A percentile compares a stretch with the other conserved stretches of the same genome.
Evolutionary conservation across 495 filamentous ascomycete species (phyloP).

Genomic region (Pyrenopolyporus hunteri): DNA sequence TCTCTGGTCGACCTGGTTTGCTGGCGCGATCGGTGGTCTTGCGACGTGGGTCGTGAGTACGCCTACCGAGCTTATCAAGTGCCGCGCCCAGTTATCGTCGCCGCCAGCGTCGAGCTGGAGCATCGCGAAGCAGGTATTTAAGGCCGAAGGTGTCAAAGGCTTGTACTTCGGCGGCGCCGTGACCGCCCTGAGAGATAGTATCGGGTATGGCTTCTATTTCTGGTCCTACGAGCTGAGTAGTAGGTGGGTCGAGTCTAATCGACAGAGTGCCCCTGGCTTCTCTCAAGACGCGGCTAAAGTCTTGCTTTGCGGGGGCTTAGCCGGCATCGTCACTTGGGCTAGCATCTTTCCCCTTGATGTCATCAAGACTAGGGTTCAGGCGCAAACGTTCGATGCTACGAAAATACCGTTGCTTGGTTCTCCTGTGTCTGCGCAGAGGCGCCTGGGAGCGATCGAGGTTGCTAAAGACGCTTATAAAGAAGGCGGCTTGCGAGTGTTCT

Average conservation of each 20-base stretch:
- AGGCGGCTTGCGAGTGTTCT: constrained; percentile 74
- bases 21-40: constrained; percentile 77
- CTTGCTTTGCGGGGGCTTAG: constrained; percentile 81
- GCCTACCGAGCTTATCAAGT: constrained; percentile 88
- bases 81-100: constrained; percentile 69
- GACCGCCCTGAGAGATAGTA: constrained; percentile 78
- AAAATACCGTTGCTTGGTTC: constrained; percentile 43
- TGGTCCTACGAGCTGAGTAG: constrained; percentile 82
- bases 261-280: constrained; percentile 31
- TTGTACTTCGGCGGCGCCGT: constrained; percentile 79
- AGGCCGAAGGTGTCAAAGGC: constrained; percentile 67
- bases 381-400: constrained; percentile 51
- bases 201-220: constrained; percentile 95
- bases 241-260: constrained; percentile 51
- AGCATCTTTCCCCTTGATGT: constrained; percentile 89
- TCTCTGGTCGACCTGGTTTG: constrained; percentile 69
- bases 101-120: constrained; percentile 56
- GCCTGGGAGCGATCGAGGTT: constrained; percentile 63
- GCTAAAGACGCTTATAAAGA: constrained; percentile 66
- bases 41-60: constrained; percentile 81
- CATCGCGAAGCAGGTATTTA: constrained; percentile 66
- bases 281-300: constrained; percentile 64
- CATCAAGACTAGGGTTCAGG: constrained; percentile 85
- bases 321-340: constrained; percentile 83
- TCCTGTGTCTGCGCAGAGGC: constrained; percentile 19